Evolutionary conservation across 1,284 basidiomycete species (phyloP).

Genomic region (Apiotrichum gracile): DNA sequence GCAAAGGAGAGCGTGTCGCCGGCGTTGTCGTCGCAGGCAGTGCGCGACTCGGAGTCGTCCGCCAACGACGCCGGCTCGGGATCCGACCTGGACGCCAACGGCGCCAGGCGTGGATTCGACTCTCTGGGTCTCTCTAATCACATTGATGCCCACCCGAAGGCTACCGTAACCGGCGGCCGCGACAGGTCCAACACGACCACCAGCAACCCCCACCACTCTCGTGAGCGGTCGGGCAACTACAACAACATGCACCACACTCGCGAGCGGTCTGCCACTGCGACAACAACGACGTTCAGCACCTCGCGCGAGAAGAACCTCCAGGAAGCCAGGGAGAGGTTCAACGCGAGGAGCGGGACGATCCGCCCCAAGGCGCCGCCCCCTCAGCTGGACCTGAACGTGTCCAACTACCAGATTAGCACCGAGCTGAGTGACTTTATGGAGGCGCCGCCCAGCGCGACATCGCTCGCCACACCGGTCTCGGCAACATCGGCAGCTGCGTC

Average conservation of each 20-base stretch:
- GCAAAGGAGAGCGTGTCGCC: not conserved
- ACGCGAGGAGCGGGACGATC: not conserved
- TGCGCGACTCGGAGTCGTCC: not conserved
- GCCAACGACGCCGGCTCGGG: conserved; percentile 15
- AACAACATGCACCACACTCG: not conserved
- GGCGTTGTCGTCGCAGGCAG: not conserved
- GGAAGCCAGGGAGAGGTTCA: not conserved
- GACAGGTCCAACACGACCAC: not conserved
- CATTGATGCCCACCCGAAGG: too few species aligned
- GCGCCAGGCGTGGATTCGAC: conserved; percentile 2
- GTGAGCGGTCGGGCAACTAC: not conserved
- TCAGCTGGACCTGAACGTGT: not conserved
- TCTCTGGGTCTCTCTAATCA: not conserved
- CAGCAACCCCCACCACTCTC: not conserved
- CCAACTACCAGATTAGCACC: not conserved
- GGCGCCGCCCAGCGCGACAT: not conserved
- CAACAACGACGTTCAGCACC: not conserved
- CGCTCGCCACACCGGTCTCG: not conserved
- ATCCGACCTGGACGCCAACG: conserved; percentile 8
- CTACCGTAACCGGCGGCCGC: not conserved
- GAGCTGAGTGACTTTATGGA: conserved; percentile 2
- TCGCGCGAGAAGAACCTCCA: not conserved
- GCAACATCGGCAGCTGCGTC: not conserved
- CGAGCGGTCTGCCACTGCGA: not conserved
- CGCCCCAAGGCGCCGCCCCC: not conserved